Evolutionary conservation across 352 stramenopile species (phyloP).

Genomic region (Phytophthora hibernalis): DNA sequence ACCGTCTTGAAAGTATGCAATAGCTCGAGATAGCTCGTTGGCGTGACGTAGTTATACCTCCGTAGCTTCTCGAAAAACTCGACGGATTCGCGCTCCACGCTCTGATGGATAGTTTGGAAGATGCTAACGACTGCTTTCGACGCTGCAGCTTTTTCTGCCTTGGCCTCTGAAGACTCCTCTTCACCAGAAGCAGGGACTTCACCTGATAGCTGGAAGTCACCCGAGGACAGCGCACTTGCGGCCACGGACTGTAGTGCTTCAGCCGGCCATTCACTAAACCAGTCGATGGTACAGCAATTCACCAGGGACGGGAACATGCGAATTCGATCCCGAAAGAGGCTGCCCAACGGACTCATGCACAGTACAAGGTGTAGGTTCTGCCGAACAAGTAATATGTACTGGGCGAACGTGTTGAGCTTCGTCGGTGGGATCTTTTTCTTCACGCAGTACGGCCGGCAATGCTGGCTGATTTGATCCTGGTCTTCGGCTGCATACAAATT

Average conservation of each 20-base stretch:
- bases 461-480: constrained; percentile 91
- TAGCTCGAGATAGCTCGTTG: constrained; percentile 94
- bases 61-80: constrained; percentile 90
- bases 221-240: constrained; percentile 43
- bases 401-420: constrained; percentile 95
- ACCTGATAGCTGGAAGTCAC: constrained; percentile 69
- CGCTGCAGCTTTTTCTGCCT: constrained; percentile 22
- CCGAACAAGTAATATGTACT: constrained; percentile 94
- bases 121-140: constrained; percentile 66
- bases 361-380: constrained; percentile 94
- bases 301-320: constrained; percentile 92
- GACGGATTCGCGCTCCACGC: constrained; percentile 79
- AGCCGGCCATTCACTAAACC: constrained; percentile 89
- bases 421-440: constrained; percentile 93
- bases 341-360: constrained; percentile 93
- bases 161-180: constrained; percentile 22
- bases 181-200: constrained; percentile 20
- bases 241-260: constrained; percentile 86
- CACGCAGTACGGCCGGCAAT: constrained; percentile 90
- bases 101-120: constrained; percentile 92
- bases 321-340: constrained; percentile 91
- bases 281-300: constrained; percentile 91
- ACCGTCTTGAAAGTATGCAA: constrained; percentile 94
- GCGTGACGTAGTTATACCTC: constrained; percentile 95
- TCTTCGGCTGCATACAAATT: constrained; percentile 95